Evolutionary conservation across 768 basidiomycete species (phyloP).

Genomic region (Leccinum subgranulosum): DNA sequence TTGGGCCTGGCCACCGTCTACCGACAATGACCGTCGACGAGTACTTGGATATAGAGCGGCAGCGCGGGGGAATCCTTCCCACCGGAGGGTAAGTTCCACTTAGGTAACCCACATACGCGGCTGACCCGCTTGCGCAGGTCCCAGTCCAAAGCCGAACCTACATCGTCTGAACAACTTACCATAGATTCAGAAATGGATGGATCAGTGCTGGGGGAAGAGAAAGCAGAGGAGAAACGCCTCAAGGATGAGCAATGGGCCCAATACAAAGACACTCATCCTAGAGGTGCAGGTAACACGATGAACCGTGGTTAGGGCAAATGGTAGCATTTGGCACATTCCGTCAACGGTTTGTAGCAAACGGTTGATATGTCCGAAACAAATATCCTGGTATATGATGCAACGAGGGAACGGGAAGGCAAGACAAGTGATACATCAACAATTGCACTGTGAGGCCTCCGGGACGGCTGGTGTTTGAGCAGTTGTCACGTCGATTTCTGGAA

Average conservation of each 20-base stretch:
- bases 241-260: slow-evolving; percentile 92
- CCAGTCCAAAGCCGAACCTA: slow-evolving; percentile 62
- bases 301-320: slow-evolving; percentile 60
- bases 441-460: slow-evolving; percentile 85
- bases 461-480: slow-evolving; percentile 62
- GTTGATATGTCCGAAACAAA: slow-evolving; percentile 25
- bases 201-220: slow-evolving; percentile 59
- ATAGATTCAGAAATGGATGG: slow-evolving; percentile 87
- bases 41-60: slow-evolving; percentile 82
- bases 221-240: slow-evolving; percentile 69
- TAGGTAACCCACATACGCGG: neutral
- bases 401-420: slow-evolving; percentile 1
- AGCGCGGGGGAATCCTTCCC: slow-evolving; percentile 82
- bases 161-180: slow-evolving; percentile 73
- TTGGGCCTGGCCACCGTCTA: slow-evolving; percentile 75
- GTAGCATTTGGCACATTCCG: slow-evolving; percentile 5
- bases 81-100: slow-evolving; percentile 71
- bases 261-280: slow-evolving; percentile 81
- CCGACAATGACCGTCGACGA: slow-evolving; percentile 97
- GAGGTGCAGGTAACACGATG: slow-evolving; percentile 96
- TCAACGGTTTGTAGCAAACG: slow-evolving; percentile 13
- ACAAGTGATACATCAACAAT: slow-evolving; percentile 49
- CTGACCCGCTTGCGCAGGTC: slow-evolving; percentile 41
- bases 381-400: slow-evolving; percentile 27
- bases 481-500: slow-evolving; percentile 88